Evolutionary conservation across 108 stramenopile genomes (phyloP).

Genomic region (Nannochloropsis salina): DNA sequence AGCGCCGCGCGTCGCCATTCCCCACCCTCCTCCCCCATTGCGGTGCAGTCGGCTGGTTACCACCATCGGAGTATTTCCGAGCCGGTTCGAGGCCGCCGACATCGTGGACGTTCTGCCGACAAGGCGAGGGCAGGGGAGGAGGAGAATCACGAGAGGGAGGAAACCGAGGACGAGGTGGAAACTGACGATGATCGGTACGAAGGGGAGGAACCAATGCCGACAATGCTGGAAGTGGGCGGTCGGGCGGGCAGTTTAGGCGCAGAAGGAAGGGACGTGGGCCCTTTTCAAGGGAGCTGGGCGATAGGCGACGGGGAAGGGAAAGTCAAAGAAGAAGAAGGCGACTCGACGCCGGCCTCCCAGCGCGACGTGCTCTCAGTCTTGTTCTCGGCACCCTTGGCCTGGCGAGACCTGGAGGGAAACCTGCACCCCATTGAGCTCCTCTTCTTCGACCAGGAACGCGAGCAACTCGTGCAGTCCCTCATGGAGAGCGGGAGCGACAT

Average conservation of each 20-base stretch:
- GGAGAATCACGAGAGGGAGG: background rate
- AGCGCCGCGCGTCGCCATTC: no score
- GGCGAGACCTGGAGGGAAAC: constrained; percentile 49
- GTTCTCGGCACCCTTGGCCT: constrained; percentile 74
- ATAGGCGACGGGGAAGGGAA: background rate
- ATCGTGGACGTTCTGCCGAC: background rate
- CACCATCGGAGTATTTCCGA: background rate
- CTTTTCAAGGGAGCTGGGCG: background rate
- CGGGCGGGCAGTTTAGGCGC: background rate
- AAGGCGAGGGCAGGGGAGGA: background rate
- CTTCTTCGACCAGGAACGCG: constrained; percentile 69
- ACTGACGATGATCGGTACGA: background rate
- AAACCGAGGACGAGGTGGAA: background rate
- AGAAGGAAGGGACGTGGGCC: background rate
- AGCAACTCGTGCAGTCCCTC: constrained; percentile 66
- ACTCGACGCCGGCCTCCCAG: background rate
- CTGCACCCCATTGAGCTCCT: constrained; percentile 66
- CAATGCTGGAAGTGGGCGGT: background rate
- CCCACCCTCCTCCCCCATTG: no score
- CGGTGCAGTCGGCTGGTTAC: background rate
- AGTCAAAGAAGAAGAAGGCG: background rate
- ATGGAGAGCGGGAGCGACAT: constrained; percentile 71
- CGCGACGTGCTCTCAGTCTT: constrained; percentile 63
- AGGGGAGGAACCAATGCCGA: background rate
- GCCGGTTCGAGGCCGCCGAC: background rate